phyloP scores from a whole-genome alignment of 768 basidiomycete species.

The Suillus americanus region DNA sequence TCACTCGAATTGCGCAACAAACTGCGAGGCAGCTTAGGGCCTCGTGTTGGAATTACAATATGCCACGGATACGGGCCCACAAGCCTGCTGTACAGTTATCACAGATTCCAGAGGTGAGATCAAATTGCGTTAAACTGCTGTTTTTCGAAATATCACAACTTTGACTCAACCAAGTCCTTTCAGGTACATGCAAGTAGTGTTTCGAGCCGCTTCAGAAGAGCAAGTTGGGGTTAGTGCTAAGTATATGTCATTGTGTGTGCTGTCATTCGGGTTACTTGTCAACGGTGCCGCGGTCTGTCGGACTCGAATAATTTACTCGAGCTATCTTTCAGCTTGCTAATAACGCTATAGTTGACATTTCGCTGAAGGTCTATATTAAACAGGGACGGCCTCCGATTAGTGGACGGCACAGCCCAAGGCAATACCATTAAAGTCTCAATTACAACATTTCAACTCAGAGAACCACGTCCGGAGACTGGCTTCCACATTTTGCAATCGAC shows the following conservation, averaged over 20 bases:
- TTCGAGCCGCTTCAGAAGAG: background rate
- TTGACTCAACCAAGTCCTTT: no score
- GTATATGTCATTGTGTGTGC: background rate
- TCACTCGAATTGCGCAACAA: background rate
- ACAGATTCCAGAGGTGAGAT: background rate
- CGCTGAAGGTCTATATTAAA: background rate
- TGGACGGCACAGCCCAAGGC: background rate
- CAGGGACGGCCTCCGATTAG: background rate
- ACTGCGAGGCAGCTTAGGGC: background rate
- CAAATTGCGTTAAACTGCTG: background rate
- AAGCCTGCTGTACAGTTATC: background rate
- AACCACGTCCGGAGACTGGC: background rate
- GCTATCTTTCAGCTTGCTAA: background rate
- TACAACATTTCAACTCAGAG: background rate
- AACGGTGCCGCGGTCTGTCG: slow-evolving; percentile 1
- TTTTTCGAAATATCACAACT: background rate
- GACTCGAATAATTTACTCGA: background rate
- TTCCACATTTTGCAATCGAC: background rate
- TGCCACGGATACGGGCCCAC: background rate
- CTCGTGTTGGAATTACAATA: background rate
- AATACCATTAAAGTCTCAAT: background rate
- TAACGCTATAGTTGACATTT: background rate
- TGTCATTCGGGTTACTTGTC: background rate
- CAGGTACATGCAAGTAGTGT: background rate
- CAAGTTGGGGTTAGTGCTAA: background rate